Percentiles rank a stretch among this genome's conserved stretches.
phyloP scores from a whole-genome alignment of 768 basidiomycete genomes.

The Pluteus cervinus region DNA sequence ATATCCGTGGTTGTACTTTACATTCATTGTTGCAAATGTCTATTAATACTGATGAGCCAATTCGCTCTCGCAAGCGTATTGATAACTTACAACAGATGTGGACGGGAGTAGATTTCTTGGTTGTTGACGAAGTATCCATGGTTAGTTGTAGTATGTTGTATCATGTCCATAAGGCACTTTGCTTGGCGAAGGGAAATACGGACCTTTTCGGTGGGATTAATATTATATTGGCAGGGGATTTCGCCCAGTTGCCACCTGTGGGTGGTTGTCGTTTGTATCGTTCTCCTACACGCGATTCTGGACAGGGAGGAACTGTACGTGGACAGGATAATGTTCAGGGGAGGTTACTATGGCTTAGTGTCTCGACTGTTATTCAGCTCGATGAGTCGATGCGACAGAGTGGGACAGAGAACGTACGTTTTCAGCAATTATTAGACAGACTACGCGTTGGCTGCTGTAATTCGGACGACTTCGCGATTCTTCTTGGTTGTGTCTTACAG shows the following conservation, averaged over 20 bases:
- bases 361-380: too few species aligned
- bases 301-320: neutral
- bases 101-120: neutral
- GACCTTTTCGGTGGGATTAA: constrained; percentile 22
- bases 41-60: too few species aligned
- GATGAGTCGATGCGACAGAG: too few species aligned
- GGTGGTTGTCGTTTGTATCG: neutral
- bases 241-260: constrained; percentile 24
- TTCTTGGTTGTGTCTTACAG: neutral
- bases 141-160: constrained; percentile 1
- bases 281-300: neutral
- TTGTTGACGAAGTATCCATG: constrained; percentile 7
- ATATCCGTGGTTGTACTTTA: constrained; percentile 32
- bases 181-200: constrained; percentile 8
- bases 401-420: too few species aligned
- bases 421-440: too few species aligned
- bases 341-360: too few species aligned
- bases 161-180: constrained; percentile 6
- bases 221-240: constrained; percentile 28
- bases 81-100: constrained; percentile 1
- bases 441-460: constrained; percentile 4
- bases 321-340: neutral
- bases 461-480: neutral
- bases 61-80: too few species aligned
- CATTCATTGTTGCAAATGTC: too few species aligned